Percentiles rank a stretch among this genome's conserved stretches.
phyloP scores from a whole-genome alignment of 768 basidiomycete genomes.

The Gymnopilus junonius region DNA sequence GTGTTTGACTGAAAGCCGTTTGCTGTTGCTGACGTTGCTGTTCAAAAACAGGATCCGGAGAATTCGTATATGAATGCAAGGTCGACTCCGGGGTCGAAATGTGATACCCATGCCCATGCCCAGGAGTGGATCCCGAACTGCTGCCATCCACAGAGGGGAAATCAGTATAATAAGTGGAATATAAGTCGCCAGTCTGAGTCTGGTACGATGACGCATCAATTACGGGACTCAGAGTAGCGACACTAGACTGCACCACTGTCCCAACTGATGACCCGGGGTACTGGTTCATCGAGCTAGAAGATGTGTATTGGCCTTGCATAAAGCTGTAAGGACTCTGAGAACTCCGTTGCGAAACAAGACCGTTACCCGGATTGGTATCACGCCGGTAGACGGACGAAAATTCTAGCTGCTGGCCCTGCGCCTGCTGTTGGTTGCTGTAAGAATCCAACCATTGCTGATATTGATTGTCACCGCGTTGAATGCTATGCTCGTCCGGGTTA shows the following conservation, averaged over 20 bases:
- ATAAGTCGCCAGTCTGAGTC: conserved; percentile 19
- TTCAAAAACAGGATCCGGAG: conserved; percentile 35
- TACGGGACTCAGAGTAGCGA: conserved; percentile 11
- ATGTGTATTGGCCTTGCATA: conserved; percentile 29
- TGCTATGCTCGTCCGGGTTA: conserved; percentile 44
- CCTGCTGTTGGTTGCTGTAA: conserved; percentile 29
- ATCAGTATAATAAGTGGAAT: conserved; percentile 25
- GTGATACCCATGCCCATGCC: conserved; percentile 20
- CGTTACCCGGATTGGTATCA: conserved; percentile 10
- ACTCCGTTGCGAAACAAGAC: conserved; percentile 16
- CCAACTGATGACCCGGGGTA: conserved; percentile 27
- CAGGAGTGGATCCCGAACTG: conserved; percentile 26
- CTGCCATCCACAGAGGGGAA: conserved; percentile 20
- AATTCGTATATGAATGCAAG: conserved; percentile 30
- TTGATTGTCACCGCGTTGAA: conserved; percentile 32
- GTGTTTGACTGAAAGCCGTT: not conserved
- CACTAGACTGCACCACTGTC: conserved; percentile 24
- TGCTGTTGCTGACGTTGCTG: conserved; percentile 21
- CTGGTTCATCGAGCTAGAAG: conserved; percentile 23
- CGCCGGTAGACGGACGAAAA: conserved; percentile 23
- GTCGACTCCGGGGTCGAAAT: conserved; percentile 28
- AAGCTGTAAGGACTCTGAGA: conserved; percentile 31
- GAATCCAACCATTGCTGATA: conserved; percentile 48
- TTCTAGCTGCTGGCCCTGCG: conserved; percentile 21
- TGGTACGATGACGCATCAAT: conserved; percentile 9